These are phyloP conservation scores for Solanum ahanhuiri DNA, from an alignment of 257 asterid species.

Conservation along the genomic window DNA sequence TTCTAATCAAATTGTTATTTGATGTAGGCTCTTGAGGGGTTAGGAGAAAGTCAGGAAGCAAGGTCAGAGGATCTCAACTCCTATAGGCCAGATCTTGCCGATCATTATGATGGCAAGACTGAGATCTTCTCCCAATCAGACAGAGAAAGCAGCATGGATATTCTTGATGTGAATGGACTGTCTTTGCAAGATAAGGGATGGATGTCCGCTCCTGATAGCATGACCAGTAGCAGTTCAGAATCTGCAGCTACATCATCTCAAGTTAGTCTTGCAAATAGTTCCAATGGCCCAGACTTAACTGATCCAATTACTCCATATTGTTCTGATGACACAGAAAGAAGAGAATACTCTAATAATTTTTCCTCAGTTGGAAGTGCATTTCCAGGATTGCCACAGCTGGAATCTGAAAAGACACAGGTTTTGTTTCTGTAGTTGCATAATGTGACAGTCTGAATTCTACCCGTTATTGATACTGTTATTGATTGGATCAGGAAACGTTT, in stretches of 20 bases:
- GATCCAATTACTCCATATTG: conserved; percentile 24
- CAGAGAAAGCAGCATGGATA: conserved; percentile 31
- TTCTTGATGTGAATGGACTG: conserved; percentile 38
- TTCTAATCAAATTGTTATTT: conserved; percentile 4
- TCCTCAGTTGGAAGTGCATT: conserved; percentile 23
- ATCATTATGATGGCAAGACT: conserved; percentile 34
- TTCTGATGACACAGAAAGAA: conserved; percentile 31
- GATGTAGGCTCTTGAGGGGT: conserved; percentile 91
- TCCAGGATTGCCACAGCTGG: conserved; percentile 19
- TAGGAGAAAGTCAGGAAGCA: conserved; percentile 84
- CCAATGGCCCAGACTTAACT: conserved; percentile 36
- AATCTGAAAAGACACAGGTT: conserved; percentile 52
- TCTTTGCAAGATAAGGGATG: conserved; percentile 68
- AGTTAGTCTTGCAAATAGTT: conserved; percentile 50
- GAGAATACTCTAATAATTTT: conserved; percentile 14
- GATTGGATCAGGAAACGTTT: conserved; percentile 40
- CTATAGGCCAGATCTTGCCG: conserved; percentile 38
- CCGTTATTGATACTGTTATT: background rate
- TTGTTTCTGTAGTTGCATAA: background rate
- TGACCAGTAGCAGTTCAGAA: conserved; percentile 52
- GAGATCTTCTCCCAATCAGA: conserved; percentile 42
- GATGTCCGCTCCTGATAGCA: conserved; percentile 80
- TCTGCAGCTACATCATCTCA: conserved; percentile 48
- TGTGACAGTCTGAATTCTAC: background rate
- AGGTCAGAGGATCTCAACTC: conserved; percentile 57